Evolutionary conservation across 2,329 filamentous ascomycete species (phyloP), one percentile per base, ranked within the genome.

Genomic region (Calonectria pauciramosa): DNA sequence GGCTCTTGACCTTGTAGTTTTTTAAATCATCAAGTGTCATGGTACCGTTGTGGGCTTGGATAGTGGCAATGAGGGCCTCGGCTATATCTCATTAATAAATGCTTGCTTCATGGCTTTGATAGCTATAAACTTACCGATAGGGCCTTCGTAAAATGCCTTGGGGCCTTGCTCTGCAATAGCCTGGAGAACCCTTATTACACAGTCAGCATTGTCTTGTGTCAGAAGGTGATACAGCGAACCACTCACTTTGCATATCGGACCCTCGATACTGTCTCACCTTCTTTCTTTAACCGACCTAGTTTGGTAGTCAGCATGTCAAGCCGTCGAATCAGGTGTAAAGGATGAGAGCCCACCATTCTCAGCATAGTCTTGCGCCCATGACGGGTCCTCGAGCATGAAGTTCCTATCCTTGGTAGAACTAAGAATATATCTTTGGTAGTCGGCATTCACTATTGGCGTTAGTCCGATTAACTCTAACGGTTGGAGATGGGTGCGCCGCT

Each of bases 301-400:
- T 44, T 69, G 8, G 70, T 36, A 13, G 44, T 79, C 30, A 77
- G 65, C 30, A 14, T 36, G 23, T 28, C n/a, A 20, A 34, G 14
- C 65, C 32, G 10, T 6, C 20, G 20, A 13, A 11, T 51, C 30
- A 44, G 47, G 23, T 41, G 23, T 36, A 20, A 16, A 36, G 34
- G 36, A 41, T 26, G 56, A 28, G 23, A 26, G 64, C 76, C 23
- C 71, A 87, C 88, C 96, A 74, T 96, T 92, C 0, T 95, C 95
- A 2, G 95, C 96, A 86, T 98, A 98, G 82, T 98, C 96, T 63
- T 94, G 84, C 0, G 96, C 95, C 94, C 95, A 99, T 4, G 92
- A 91, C 0, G 94, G 92, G 71, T 98, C 92, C 4, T 94, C 88
- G 0, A 92, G 87, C 0, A 98, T 86, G 80, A 98, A 98, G 78